Base-by-base conservation (phyloP, 108 stramenopile species). In the Fistulifera solaris region DNA sequence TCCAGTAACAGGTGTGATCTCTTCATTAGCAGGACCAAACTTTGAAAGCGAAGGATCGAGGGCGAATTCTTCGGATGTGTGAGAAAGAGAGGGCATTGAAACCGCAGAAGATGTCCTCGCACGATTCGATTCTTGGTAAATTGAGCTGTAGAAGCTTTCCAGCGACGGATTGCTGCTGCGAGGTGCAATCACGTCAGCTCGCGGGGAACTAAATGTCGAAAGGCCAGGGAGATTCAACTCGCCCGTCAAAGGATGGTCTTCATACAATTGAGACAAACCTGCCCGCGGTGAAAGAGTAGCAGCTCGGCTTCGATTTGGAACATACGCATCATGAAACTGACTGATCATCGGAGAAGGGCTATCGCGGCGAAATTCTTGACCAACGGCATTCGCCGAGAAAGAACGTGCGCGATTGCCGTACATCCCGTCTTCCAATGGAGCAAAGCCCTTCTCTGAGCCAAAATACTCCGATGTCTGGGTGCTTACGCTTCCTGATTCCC, bases 271-370 rank as follows among this genome's bases (percentile, higher is more conserved):
- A 14, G 72, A 67, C 73, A 83, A 61, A 19, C 61, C 57, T 46
- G 59, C 51, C 0, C 64, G 69, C 28, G 86, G 86, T 24, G 86
- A 81, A 54, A 77, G 45, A 41, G 86, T 83, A 22, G 58, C 50
- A 38, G 82, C 75, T 1, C 81, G 62, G 10, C 70, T 79, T 35
- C 82, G 62, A 45, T 82, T 87, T 14, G 50, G 51, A 53, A 55
- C 65, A 49, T 59, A 46, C 46, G 56, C 51, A 31, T 66, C 52
- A 52, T 41, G 26, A 42, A 63, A 61, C n/a, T 21, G 19, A 38
- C 31, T 21, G 0, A 60, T 51, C 15, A n/a, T 21, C 11, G 58
- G 46, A 19, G 18, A 54, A 4, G 52, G 27, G 40, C 26, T 47
- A 31, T 42, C 45, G n/a, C 62, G 56, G 45, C 40, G 48, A 15